Evolutionary conservation across 2,329 filamentous ascomycete genomes (phyloP).

Genomic region (Aspergillus latus): DNA sequence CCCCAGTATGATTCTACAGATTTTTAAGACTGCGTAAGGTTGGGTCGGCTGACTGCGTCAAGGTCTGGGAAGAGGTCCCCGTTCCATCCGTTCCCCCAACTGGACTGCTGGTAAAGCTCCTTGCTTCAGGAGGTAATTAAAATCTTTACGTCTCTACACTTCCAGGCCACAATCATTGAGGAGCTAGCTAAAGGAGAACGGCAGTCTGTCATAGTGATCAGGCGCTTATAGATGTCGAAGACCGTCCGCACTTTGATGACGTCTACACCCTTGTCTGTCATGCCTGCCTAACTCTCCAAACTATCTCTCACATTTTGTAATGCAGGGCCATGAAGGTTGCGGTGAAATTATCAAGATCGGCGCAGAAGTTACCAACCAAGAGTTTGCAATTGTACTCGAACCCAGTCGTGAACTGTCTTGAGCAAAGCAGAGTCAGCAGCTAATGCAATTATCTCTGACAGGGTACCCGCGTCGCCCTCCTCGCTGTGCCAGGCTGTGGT

Average conservation of each 20-base stretch:
- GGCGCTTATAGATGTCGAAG: slow-evolving; percentile 14
- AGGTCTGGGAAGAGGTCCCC: slow-evolving; percentile 16
- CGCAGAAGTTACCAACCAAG: slow-evolving; percentile 1
- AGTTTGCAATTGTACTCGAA: slow-evolving; percentile 8
- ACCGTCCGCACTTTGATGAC: slow-evolving; percentile 15
- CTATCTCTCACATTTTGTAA: neutral
- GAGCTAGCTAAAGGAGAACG: neutral
- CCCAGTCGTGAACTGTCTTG: neutral
- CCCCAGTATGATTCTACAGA: neutral
- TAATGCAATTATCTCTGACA: neutral
- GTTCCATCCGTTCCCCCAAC: slow-evolving; percentile 10
- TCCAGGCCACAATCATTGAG: too few relatives aligned
- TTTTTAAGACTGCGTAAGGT: too few relatives aligned
- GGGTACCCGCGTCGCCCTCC: slow-evolving; percentile 12
- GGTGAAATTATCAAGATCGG: slow-evolving; percentile 15
- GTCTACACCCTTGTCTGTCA: slow-evolving; percentile 11
- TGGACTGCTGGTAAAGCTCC: slow-evolving; percentile 11
- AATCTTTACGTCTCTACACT: neutral
- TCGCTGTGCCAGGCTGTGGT: slow-evolving; percentile 30
- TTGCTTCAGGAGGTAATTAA: slow-evolving; percentile 12
- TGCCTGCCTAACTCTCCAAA: neutral
- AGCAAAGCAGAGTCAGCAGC: too few relatives aligned
- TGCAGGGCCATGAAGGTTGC: slow-evolving; percentile 17
- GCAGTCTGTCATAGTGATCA: slow-evolving; percentile 18
- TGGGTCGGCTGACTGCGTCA: neutral